Evolutionary conservation across 1,284 basidiomycete genomes (phyloP).

Genomic region (Ganoderma leucocontextum): DNA sequence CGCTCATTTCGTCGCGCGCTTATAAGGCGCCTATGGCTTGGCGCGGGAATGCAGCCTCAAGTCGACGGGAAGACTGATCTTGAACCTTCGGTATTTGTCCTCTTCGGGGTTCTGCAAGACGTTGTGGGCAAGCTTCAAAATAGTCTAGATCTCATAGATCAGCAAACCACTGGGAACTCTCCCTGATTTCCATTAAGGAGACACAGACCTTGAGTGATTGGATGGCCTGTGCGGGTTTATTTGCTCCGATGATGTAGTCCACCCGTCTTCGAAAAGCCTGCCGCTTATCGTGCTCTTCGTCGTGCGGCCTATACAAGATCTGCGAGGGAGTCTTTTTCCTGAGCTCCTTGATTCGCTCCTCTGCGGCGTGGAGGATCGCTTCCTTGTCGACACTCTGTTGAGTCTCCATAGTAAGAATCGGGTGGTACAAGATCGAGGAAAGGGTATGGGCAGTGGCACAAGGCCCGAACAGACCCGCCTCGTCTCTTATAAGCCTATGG

Average conservation of each 20-base stretch:
- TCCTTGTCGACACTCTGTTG: constrained; percentile 7
- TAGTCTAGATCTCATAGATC: constrained; percentile 9
- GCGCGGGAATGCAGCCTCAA: too few species aligned
- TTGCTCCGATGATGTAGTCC: constrained; percentile 17
- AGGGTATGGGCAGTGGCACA: not conserved
- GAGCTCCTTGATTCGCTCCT: constrained; percentile 11
- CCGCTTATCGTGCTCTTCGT: constrained; percentile 19
- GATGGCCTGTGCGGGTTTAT: constrained; percentile 14
- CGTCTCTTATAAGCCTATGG: not conserved
- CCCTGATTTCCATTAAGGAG: not conserved
- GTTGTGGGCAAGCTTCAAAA: constrained; percentile 72
- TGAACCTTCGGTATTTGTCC: constrained; percentile 71
- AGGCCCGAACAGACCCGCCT: not conserved
- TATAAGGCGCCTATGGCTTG: too few species aligned
- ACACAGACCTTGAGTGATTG: constrained; percentile 24
- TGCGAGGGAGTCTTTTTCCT: constrained; percentile 15
- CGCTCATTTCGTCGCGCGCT: too few species aligned
- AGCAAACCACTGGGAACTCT: not conserved
- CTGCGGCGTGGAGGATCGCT: constrained; percentile 10
- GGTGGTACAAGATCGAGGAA: too few species aligned
- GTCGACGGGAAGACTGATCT: too few species aligned
- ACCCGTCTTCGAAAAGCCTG: constrained; percentile 21
- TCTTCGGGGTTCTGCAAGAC: constrained; percentile 72
- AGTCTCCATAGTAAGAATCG: not conserved
- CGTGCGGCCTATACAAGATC: constrained; percentile 21